Conservation (phyloP, 202 grass and related monocot species). For the Panicum virgatum region DNA sequence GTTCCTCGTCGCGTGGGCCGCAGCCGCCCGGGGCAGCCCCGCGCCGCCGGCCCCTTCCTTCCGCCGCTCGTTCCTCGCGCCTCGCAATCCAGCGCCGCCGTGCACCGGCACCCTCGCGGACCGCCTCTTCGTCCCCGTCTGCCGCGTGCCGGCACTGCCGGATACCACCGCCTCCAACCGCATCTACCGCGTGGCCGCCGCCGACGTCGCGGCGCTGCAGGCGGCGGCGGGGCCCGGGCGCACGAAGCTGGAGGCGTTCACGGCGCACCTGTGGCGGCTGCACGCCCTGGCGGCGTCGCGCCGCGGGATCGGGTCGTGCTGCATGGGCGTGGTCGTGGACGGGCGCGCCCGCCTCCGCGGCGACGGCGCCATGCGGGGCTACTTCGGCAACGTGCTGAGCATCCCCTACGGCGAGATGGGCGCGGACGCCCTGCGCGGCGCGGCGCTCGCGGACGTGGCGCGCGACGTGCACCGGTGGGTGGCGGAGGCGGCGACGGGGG, state of each 20-base stretch:
- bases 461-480: constrained; percentile 64
- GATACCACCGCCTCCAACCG: constrained; percentile 46
- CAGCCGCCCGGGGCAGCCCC: constrained; percentile 1
- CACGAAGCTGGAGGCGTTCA: constrained; percentile 89
- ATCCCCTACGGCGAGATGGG: constrained; percentile 43
- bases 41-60: constrained; percentile 42
- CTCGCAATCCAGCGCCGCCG: constrained; percentile 17
- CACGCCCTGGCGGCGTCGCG: constrained; percentile 42
- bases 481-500: constrained; percentile 37
- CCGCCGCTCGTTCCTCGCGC: constrained; percentile 52
- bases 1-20: constrained; percentile 68
- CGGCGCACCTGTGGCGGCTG: constrained; percentile 71
- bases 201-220: constrained; percentile 53
- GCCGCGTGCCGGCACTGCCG: constrained; percentile 1
- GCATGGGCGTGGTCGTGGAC: constrained; percentile 80
- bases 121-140: constrained; percentile 42
- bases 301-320: constrained; percentile 38
- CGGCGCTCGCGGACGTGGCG: constrained; percentile 48
- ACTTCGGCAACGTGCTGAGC: constrained; percentile 75
- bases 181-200: constrained; percentile 56
- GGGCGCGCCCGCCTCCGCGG: constrained; percentile 53
- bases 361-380: constrained; percentile 41
- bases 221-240: constrained; percentile 28
- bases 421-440: neutral
- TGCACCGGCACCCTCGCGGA: constrained; percentile 25